A percentile compares a stretch with the other conserved stretches of the same genome.
Evolutionary conservation across 2,329 filamentous ascomycete genomes (phyloP).

Genomic region (Phialophora tarda): DNA sequence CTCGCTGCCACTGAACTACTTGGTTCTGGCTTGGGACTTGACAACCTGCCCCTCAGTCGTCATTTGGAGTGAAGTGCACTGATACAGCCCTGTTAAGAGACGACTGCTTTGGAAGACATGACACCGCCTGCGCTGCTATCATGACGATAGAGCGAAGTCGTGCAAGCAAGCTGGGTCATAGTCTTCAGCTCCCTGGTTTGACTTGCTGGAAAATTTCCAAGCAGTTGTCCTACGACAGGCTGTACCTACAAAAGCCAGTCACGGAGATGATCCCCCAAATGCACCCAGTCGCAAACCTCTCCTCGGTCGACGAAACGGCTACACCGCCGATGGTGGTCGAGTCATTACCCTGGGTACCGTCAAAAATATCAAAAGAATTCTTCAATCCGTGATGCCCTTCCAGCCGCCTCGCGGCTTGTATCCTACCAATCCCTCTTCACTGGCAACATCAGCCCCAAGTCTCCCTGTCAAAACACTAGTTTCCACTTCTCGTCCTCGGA

Average conservation of each 20-base stretch:
- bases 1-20: no score
- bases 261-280: not conserved
- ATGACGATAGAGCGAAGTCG: no score
- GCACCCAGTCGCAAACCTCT: not conserved
- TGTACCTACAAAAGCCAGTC: not conserved
- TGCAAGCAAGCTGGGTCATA: no score
- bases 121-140: no score
- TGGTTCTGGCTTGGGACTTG: no score
- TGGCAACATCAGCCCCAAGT: constrained; percentile 63
- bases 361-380: not conserved
- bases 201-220: no score
- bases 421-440: constrained; percentile 64
- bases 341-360: not conserved
- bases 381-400: constrained; percentile 48
- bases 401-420: constrained; percentile 67
- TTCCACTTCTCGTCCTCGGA: constrained; percentile 65
- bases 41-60: no score
- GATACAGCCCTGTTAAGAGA: no score
- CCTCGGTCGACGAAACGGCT: not conserved
- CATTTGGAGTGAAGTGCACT: no score
- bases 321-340: not conserved
- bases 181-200: no score
- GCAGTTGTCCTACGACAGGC: no score
- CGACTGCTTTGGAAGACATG: no score
- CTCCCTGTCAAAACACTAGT: constrained; percentile 71